phyloP scores from a whole-genome alignment of 345 rosid genomes.

The Linum usitatissimum region DNA sequence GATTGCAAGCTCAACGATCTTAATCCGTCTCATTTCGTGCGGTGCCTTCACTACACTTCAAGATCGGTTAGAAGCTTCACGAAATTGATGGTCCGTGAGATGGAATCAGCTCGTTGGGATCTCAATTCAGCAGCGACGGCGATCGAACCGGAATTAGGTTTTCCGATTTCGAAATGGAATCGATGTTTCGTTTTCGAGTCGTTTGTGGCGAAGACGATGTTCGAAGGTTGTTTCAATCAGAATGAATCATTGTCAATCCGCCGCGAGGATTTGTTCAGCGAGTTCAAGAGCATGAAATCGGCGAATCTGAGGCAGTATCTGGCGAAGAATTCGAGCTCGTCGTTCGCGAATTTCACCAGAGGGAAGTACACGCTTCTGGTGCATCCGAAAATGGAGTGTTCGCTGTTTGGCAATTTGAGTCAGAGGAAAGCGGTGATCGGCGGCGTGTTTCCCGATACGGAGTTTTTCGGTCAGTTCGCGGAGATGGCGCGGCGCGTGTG shows the following conservation, averaged over 20 bases:
- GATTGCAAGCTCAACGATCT: slow-evolving; percentile 35
- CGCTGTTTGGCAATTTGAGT: slow-evolving; percentile 74
- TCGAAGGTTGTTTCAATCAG: slow-evolving; percentile 33
- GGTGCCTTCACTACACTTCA: slow-evolving; percentile 37
- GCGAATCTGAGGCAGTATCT: slow-evolving; percentile 32
- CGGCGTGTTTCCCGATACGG: slow-evolving; percentile 71
- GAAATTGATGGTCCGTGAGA: slow-evolving; percentile 57
- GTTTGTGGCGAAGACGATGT: slow-evolving; percentile 52
- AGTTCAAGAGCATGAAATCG: slow-evolving; percentile 45
- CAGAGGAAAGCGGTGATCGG: slow-evolving; percentile 63
- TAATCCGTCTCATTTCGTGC: slow-evolving; percentile 41
- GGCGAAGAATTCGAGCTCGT: slow-evolving; percentile 37
- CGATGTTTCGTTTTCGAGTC: slow-evolving; percentile 59
- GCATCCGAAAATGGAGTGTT: slow-evolving; percentile 96
- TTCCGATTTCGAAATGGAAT: slow-evolving; percentile 25
- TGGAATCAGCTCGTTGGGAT: slow-evolving; percentile 79
- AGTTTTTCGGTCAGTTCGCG: slow-evolving; percentile 46
- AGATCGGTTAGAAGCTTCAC: slow-evolving; percentile 58
- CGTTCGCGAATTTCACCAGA: slow-evolving; percentile 43
- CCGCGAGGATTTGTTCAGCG: slow-evolving; percentile 25
- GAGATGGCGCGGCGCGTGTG: slow-evolving; percentile 81
- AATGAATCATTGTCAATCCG: slow-evolving; percentile 14
- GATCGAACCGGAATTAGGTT: slow-evolving; percentile 36
- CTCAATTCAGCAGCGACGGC: slow-evolving; percentile 56
- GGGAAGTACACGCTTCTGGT: slow-evolving; percentile 60